phyloP scores from a whole-genome alignment of 306 rosid genomes.

The Prosopis cineraria region DNA sequence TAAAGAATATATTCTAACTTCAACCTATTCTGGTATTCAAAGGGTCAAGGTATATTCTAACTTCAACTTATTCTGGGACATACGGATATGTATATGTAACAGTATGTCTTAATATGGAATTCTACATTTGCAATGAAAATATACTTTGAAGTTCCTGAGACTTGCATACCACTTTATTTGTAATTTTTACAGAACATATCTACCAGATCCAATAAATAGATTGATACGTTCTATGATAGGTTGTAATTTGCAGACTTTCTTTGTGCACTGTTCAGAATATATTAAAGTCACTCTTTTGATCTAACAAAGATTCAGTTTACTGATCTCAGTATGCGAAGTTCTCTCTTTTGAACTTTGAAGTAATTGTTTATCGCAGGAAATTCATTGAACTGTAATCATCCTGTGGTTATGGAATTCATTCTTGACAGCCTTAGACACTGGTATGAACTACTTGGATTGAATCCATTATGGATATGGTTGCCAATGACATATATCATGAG shows the following conservation, averaged over 20 bases:
- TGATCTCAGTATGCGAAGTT: conserved; percentile 29
- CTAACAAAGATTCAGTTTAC: conserved; percentile 19
- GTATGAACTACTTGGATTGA: conserved; percentile 42
- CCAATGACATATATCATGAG: conserved; percentile 7
- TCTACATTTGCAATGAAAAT: background rate
- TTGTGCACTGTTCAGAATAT: background rate
- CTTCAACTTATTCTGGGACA: conserved; percentile 3
- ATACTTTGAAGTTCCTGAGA: conserved; percentile 8
- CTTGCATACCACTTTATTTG: conserved; percentile 5
- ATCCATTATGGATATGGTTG: conserved; percentile 25
- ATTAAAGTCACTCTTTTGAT: conserved; percentile 15
- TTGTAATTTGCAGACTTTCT: conserved; percentile 26
- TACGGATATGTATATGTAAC: background rate
- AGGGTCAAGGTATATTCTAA: background rate
- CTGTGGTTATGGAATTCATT: conserved; percentile 90
- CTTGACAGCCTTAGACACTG: conserved; percentile 98
- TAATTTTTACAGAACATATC: background rate
- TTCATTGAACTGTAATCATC: conserved; percentile 92
- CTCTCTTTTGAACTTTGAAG: conserved; percentile 26
- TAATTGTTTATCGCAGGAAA: conserved; percentile 65
- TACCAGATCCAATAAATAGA: conserved; percentile 4
- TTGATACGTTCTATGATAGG: conserved; percentile 20
- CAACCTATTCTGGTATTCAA: background rate
- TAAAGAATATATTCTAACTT: conserved; percentile 13
- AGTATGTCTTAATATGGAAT: conserved; percentile 3